A percentile compares a stretch with the other conserved stretches of the same genome.
These are phyloP conservation scores for Skeletonema costatum DNA, from an alignment of 108 stramenopile genomes.

Conservation along the genomic window DNA sequence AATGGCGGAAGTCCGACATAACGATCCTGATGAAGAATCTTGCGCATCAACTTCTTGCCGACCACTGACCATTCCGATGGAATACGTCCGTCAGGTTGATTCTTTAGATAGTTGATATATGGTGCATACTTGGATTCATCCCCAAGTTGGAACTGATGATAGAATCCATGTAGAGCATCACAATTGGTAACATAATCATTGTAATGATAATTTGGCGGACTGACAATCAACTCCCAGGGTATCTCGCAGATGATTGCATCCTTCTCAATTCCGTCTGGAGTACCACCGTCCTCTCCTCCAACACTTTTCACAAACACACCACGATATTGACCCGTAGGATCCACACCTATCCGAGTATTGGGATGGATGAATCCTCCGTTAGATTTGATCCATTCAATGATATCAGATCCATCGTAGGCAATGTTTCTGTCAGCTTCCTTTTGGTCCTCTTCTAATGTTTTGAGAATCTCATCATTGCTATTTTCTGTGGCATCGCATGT, in stretches of 20 bases:
- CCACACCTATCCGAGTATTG: conserved; percentile 44
- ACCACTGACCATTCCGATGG: conserved; percentile 51
- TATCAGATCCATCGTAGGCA: too few species aligned
- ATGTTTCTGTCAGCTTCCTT: conserved; percentile 25
- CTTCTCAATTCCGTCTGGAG: conserved; percentile 20
- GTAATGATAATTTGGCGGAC: conserved; percentile 29
- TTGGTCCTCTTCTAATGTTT: too few species aligned
- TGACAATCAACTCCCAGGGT: conserved; percentile 44
- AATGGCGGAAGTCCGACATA: conserved; percentile 30
- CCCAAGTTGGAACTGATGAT: conserved; percentile 45
- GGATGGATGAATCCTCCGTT: conserved; percentile 46
- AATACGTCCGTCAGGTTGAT: conserved; percentile 46
- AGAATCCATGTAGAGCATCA: conserved; percentile 21
- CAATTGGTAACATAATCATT: not conserved
- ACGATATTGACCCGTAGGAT: conserved; percentile 43
- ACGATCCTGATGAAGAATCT: conserved; percentile 21
- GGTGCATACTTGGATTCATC: conserved; percentile 67
- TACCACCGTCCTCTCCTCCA: conserved; percentile 6
- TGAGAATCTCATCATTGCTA: too few species aligned
- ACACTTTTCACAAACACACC: conserved; percentile 42
- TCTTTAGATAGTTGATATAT: conserved; percentile 66
- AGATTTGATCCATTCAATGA: conserved; percentile 30
- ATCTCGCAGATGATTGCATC: conserved; percentile 34
- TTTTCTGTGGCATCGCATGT: too few species aligned
- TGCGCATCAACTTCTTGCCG: conserved; percentile 46